Conservation (phyloP, 768 basidiomycete genomes). For the Obba rivulosa region DNA sequence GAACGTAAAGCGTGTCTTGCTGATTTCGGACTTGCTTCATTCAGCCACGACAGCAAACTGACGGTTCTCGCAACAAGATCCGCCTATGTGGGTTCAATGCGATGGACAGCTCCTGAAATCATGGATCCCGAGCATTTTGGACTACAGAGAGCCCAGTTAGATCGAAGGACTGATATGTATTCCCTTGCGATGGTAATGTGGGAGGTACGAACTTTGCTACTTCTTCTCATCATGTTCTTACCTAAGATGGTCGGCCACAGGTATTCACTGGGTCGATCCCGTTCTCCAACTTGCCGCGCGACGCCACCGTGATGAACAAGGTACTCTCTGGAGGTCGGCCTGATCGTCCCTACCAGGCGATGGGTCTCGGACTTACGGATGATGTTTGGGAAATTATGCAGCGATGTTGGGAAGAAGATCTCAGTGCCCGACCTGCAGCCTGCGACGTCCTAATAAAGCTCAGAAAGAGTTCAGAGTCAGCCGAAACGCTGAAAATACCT, state of each 20-base stretch:
- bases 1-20: not conserved
- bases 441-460: too few relatives aligned
- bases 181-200: constrained; percentile 6
- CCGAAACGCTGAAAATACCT: too few relatives aligned
- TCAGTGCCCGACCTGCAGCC: not conserved
- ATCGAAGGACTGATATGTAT: constrained; percentile 1
- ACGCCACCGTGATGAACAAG: constrained; percentile 1
- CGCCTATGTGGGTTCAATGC: not conserved
- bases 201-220: not conserved
- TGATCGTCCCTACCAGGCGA: not conserved
- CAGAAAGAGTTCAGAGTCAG: too few relatives aligned
- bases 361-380: constrained; percentile 2
- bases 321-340: not conserved
- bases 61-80: not conserved
- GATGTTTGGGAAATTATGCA: constrained; percentile 1
- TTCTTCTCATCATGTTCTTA: not conserved
- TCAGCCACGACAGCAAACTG: not conserved
- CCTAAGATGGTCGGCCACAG: not conserved
- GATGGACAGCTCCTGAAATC: not conserved
- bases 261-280: constrained; percentile 2
- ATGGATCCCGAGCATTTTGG: not conserved
- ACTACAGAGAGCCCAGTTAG: too few relatives aligned
- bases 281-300: not conserved
- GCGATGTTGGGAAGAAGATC: not conserved
- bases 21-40: not conserved